A percentile compares a stretch with the other conserved stretches of the same genome.
Evolutionary conservation across 805 yeast genomes (phyloP).

Genomic region (Yarrowia porcina): DNA sequence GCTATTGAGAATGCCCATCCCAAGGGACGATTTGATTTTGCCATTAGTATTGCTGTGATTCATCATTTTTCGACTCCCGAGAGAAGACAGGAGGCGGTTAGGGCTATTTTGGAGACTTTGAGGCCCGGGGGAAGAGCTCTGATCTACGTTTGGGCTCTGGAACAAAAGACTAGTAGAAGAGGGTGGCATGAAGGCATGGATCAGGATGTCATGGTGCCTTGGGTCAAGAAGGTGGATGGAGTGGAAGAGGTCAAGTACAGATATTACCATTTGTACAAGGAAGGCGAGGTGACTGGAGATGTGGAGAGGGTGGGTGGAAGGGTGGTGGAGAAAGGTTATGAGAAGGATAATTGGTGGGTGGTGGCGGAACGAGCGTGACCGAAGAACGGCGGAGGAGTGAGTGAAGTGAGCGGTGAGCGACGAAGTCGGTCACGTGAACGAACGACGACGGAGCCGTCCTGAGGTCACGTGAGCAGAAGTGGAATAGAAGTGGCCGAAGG

Average conservation of each 20-base stretch:
- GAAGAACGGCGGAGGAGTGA: too few relatives aligned
- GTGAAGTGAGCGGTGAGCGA: too few relatives aligned
- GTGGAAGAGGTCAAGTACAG: slow-evolving; percentile 59
- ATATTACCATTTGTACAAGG: slow-evolving; percentile 79
- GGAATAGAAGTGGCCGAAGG: too few relatives aligned
- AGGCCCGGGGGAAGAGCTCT: slow-evolving; percentile 62
- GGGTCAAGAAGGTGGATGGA: slow-evolving; percentile 58
- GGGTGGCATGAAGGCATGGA: slow-evolving; percentile 91
- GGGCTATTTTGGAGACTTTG: slow-evolving; percentile 60
- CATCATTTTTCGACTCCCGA: slow-evolving; percentile 90
- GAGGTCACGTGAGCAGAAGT: too few relatives aligned
- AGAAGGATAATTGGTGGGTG: slow-evolving; percentile 93
- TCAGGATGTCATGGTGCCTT: slow-evolving; percentile 92
- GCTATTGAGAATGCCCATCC: slow-evolving; percentile 65
- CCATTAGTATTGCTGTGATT: slow-evolving; percentile 90
- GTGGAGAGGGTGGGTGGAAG: slow-evolving; percentile 66
- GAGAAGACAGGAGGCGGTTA: slow-evolving; percentile 73
- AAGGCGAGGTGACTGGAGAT: slow-evolving; percentile 79
- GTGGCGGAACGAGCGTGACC: too few relatives aligned
- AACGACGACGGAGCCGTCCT: too few relatives aligned
- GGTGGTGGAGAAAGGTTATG: slow-evolving; percentile 75
- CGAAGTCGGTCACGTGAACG: too few relatives aligned
- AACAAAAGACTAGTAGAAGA: slow-evolving; percentile 80
- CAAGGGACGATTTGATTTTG: slow-evolving; percentile 63
- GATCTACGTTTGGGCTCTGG: slow-evolving; percentile 95